Conservation (phyloP, 176 grass and related monocot genomes). For the Bonia amplexicaulis region DNA sequence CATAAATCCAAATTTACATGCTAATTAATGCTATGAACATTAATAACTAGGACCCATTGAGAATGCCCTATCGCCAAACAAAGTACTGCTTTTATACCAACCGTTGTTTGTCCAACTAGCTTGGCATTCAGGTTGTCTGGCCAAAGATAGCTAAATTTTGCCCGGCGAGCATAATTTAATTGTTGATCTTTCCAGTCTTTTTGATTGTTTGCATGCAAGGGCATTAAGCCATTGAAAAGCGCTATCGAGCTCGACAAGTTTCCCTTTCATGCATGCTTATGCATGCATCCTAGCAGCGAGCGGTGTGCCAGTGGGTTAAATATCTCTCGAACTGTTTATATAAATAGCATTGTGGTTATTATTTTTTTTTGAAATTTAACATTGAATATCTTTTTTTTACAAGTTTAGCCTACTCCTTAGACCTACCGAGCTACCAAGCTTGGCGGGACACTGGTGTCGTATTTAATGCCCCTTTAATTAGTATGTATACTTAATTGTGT, state of each 20-base stretch:
- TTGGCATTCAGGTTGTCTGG: not conserved
- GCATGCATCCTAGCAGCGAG: not conserved
- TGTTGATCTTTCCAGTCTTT: not conserved
- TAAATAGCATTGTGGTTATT: too few relatives aligned
- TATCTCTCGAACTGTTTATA: not conserved
- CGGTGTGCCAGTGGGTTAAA: constrained; percentile 8
- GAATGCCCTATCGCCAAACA: not conserved
- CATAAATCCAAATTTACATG: too few relatives aligned
- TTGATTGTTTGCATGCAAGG: not conserved
- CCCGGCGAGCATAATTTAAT: not conserved
- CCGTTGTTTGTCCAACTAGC: not conserved
- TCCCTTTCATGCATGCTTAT: not conserved
- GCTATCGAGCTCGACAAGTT: not conserved
- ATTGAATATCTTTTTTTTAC: too few relatives aligned
- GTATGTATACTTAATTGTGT: too few relatives aligned
- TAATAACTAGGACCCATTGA: too few relatives aligned
- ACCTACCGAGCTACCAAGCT: too few relatives aligned
- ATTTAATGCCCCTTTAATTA: too few relatives aligned
- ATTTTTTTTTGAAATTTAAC: too few relatives aligned
- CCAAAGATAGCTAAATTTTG: not conserved
- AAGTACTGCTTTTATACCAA: not conserved
- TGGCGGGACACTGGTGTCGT: too few relatives aligned
- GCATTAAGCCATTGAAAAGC: not conserved
- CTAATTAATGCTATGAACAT: too few relatives aligned
- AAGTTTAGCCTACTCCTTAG: too few relatives aligned